A percentile compares a stretch with the other conserved stretches of the same genome.
Evolutionary conservation across 1,284 basidiomycete species (phyloP).

Genomic region (Sutorius eximius): DNA sequence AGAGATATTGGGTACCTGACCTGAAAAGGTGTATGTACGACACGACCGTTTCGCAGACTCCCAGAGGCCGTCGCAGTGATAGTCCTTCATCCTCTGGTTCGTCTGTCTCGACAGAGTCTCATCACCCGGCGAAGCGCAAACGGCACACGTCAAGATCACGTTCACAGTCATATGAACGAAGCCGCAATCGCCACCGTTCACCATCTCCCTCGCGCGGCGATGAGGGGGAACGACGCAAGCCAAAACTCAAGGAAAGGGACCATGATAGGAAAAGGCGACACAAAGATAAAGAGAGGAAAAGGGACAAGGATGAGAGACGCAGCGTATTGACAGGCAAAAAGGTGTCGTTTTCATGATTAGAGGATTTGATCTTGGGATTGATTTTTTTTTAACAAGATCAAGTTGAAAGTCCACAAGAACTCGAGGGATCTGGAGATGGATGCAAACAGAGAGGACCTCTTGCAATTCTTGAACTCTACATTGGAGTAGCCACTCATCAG

Average conservation of each 20-base stretch:
- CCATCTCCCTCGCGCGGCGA: slow-evolving; percentile 24
- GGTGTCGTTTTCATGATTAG: slow-evolving; percentile 31
- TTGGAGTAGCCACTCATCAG: slow-evolving; percentile 25
- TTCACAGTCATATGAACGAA: slow-evolving; percentile 22
- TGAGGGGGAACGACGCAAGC: slow-evolving; percentile 21
- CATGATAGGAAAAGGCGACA: slow-evolving; percentile 32
- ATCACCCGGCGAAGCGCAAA: slow-evolving; percentile 9
- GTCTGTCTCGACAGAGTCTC: slow-evolving; percentile 14
- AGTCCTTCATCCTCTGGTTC: slow-evolving; percentile 19
- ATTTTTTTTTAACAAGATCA: slow-evolving; percentile 42
- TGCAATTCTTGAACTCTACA: slow-evolving; percentile 56
- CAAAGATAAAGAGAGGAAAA: slow-evolving; percentile 39
- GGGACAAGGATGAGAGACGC: slow-evolving; percentile 41
- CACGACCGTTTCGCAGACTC: slow-evolving; percentile 19
- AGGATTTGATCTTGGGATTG: background rate
- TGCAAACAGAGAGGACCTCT: slow-evolving; percentile 49
- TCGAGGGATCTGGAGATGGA: slow-evolving; percentile 54
- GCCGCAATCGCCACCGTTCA: slow-evolving; percentile 11
- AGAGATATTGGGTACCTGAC: slow-evolving; percentile 16
- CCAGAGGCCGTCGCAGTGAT: slow-evolving; percentile 13
- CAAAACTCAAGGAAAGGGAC: slow-evolving; percentile 28
- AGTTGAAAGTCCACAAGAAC: slow-evolving; percentile 59
- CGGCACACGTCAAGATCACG: slow-evolving; percentile 17
- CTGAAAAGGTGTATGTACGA: slow-evolving; percentile 24
- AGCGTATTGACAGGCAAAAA: slow-evolving; percentile 58